A percentile compares a stretch with the other conserved stretches of the same genome.
phyloP scores from a whole-genome alignment of 2,329 filamentous ascomycete genomes.

The Aspergillus carbonarius region DNA sequence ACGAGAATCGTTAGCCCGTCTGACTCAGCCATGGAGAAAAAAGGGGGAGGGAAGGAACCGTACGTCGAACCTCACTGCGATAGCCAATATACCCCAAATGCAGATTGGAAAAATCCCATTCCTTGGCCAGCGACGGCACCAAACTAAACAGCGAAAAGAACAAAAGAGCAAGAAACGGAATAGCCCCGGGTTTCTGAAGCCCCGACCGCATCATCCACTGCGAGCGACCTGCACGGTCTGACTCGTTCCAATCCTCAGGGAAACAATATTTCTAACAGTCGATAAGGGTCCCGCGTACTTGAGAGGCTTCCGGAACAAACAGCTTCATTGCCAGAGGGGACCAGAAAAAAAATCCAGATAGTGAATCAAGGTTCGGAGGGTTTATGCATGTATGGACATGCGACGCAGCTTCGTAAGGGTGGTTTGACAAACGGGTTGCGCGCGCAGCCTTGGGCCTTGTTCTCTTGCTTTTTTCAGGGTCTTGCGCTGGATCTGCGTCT shows the following conservation, averaged over 20 bases:
- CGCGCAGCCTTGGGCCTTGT: neutral
- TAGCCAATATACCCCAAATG: constrained; percentile 30
- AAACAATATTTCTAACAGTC: constrained; percentile 1
- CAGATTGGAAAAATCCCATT: constrained; percentile 29
- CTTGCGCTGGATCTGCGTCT: constrained; percentile 3
- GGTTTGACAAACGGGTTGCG: neutral
- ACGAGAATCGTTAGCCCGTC: neutral
- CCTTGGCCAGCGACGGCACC: constrained; percentile 33
- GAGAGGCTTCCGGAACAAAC: constrained; percentile 3
- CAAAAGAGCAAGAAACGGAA: constrained; percentile 34
- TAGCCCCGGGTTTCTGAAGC: constrained; percentile 33
- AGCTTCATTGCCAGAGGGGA: constrained; percentile 19
- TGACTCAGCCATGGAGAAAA: neutral
- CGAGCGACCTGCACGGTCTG: constrained; percentile 14
- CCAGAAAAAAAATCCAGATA: neutral
- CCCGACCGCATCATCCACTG: constrained; percentile 36
- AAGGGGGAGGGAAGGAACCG: constrained; percentile 7
- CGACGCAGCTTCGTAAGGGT: neutral
- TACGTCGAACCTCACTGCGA: constrained; percentile 26
- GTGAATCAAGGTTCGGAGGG: constrained; percentile 1
- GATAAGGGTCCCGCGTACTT: constrained; percentile 12
- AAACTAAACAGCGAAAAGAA: constrained; percentile 35
- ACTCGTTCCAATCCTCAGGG: constrained; percentile 5
- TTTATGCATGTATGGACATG: constrained; percentile 2
- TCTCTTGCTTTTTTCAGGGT: constrained; percentile 1